Conservation (phyloP, 176 grass and related monocot species). For the Carex scoparia region DNA sequence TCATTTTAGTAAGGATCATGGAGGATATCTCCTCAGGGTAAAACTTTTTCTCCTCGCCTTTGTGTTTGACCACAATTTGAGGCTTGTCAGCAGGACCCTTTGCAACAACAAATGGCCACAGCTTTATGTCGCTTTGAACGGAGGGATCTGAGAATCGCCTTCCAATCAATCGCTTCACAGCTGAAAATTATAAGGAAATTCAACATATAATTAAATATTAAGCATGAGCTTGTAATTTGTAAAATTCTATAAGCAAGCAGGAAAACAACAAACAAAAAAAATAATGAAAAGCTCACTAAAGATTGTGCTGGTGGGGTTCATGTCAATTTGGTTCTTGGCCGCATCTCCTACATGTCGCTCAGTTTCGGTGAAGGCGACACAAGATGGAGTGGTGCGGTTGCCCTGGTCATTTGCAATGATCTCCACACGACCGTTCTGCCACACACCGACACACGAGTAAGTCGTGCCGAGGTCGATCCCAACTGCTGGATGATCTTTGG, state of each 20-base stretch:
- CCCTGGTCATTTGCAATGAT: slow-evolving; percentile 21
- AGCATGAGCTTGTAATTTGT: no score
- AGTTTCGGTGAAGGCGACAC: slow-evolving; percentile 12
- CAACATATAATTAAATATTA: no score
- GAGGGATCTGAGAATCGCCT: background rate
- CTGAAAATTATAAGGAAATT: no score
- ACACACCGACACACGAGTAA: slow-evolving; percentile 9
- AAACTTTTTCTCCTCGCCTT: background rate
- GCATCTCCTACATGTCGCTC: slow-evolving; percentile 20
- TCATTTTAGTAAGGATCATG: slow-evolving; percentile 1
- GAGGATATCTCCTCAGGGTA: background rate
- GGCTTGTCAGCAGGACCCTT: background rate
- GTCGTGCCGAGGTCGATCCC: slow-evolving; percentile 16
- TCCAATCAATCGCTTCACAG: background rate
- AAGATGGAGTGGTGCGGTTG: background rate
- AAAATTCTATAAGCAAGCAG: no score
- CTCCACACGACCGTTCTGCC: background rate
- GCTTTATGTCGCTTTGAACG: background rate
- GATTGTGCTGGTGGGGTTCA: slow-evolving; percentile 18
- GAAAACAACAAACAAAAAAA: no score
- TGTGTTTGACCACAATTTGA: background rate
- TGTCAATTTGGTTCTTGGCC: slow-evolving; percentile 20
- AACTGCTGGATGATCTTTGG: background rate
- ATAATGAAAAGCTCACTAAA: background rate
- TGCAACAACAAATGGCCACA: background rate